Evolutionary conservation across 2,329 filamentous ascomycete genomes (phyloP).

Genomic region (Arachnopeziza araneosa): DNA sequence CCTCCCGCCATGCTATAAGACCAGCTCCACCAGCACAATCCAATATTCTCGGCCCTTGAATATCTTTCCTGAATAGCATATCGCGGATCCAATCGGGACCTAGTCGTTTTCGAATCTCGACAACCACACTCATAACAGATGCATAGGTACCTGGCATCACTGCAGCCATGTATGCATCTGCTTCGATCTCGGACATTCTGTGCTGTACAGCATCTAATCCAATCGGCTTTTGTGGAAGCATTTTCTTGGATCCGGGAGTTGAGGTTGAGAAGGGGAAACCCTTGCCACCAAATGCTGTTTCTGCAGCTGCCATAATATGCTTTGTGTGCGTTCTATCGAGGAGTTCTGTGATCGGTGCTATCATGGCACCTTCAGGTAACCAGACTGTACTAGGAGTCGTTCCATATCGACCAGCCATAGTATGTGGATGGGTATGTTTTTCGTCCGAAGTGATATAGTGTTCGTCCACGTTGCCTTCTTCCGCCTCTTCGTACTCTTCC

Average conservation of each 20-base stretch:
- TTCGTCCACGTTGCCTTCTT: slow-evolving; percentile 23
- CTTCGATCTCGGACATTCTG: slow-evolving; percentile 69
- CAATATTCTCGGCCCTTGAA: slow-evolving; percentile 56
- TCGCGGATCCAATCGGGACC: slow-evolving; percentile 65
- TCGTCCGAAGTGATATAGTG: slow-evolving; percentile 31
- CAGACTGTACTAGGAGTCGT: slow-evolving; percentile 68
- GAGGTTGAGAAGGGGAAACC: slow-evolving; percentile 72
- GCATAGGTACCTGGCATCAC: slow-evolving; percentile 69
- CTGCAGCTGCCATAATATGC: slow-evolving; percentile 69
- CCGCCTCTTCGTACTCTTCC: slow-evolving; percentile 13
- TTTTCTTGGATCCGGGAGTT: slow-evolving; percentile 54
- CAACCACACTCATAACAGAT: slow-evolving; percentile 58
- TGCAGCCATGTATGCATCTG: slow-evolving; percentile 64
- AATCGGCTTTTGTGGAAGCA: slow-evolving; percentile 57
- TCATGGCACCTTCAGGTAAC: slow-evolving; percentile 65
- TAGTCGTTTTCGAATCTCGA: slow-evolving; percentile 68
- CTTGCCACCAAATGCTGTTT: slow-evolving; percentile 68
- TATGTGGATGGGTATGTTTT: slow-evolving; percentile 67
- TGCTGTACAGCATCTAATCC: slow-evolving; percentile 57
- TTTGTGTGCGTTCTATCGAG: slow-evolving; percentile 63
- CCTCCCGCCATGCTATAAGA: slow-evolving; percentile 69
- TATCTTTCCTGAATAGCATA: slow-evolving; percentile 51
- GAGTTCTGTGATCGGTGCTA: slow-evolving; percentile 63
- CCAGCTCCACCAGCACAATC: slow-evolving; percentile 71
- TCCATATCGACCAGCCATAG: slow-evolving; percentile 65